Conservation (phyloP, 2,329 filamentous ascomycete genomes). For the Penicillium paneum region DNA sequence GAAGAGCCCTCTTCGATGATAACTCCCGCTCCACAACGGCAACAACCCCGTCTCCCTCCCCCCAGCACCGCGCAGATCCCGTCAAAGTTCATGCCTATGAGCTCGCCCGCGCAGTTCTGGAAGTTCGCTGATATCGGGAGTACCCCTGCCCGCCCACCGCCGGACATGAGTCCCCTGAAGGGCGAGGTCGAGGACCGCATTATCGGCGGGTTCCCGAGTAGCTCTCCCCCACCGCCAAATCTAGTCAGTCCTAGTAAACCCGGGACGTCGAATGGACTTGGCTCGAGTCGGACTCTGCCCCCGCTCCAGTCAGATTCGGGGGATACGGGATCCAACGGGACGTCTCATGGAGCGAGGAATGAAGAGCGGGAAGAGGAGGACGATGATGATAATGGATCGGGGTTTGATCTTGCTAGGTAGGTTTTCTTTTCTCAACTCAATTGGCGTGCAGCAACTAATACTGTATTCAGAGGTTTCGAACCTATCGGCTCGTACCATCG, state of each 20-base stretch:
- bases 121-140: conserved; percentile 48
- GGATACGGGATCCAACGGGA: conserved; percentile 18
- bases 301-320: conserved; percentile 34
- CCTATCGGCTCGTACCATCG: conserved; percentile 49
- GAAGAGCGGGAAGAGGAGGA: conserved; percentile 43
- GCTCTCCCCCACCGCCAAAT: conserved; percentile 49
- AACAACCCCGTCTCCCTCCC: conserved; percentile 48
- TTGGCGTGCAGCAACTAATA: conserved; percentile 4
- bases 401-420: conserved; percentile 49
- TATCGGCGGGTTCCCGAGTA: conserved; percentile 44
- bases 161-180: conserved; percentile 49
- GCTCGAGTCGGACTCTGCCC: conserved; percentile 28
- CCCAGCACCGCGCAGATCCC: conserved; percentile 50
- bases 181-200: conserved; percentile 37
- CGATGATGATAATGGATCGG: conserved; percentile 41
- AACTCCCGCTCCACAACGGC: conserved; percentile 48
- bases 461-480: conserved; percentile 43
- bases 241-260: conserved; percentile 46
- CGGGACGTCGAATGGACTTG: conserved; percentile 32
- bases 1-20: conserved; percentile 48
- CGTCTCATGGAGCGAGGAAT: conserved; percentile 13
- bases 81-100: conserved; percentile 52
- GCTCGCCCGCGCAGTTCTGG: conserved; percentile 52
- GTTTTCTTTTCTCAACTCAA: conserved; percentile 7
- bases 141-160: conserved; percentile 42